Base-by-base conservation (phyloP, 768 basidiomycete genomes). In the Ephemerocybe angulata region DNA sequence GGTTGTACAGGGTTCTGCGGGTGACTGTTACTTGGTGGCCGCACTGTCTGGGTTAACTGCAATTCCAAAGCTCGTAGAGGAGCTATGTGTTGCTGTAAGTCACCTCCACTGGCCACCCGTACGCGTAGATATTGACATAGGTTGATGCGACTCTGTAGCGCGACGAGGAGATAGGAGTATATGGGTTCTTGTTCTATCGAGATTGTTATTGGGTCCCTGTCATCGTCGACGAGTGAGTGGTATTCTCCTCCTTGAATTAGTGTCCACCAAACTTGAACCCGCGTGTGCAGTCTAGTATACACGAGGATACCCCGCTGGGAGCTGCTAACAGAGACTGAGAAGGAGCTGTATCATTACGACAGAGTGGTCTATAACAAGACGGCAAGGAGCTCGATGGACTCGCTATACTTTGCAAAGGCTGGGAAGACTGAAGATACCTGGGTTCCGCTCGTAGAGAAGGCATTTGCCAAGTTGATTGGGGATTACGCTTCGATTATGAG, bases 191-290 rank as follows among this genome's bases (percentile, higher is more conserved):
- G 19, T 81, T 82, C 64, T 79, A 73, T 63, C 66, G 74, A 4
- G 74, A 80, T 58, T 64, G 66, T 19, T 60, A 61, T 12, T 81
- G 79, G 79, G 73, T 75, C 13, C 66, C 72, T 31, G 76, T 81
- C n/a, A 70, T 81, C 38, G 73, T 84, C 51, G 83, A 85, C 59
- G 83, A 85, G 81, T 82, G 55, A 37, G 79, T 50, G 13, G 76
- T 68, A 1, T 5, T 27, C 17, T 31, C 2, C 27, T 3, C 24
- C 5, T 31, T 35, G 28, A 38, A 22, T 12, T 1, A 25, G 17
- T 3, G 35, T 38, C 12, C 17, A n/a, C 50, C 25, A 12, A 21
- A 44, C 12, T 4, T 43, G 24, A 27, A 33, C 42, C 37, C 13
- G 15, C 12, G 2, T 17, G 25, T 22, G 11, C 42, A 80, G 78